Conservation (phyloP, 176 grass and related monocot species). For the Zea luxurians region DNA sequence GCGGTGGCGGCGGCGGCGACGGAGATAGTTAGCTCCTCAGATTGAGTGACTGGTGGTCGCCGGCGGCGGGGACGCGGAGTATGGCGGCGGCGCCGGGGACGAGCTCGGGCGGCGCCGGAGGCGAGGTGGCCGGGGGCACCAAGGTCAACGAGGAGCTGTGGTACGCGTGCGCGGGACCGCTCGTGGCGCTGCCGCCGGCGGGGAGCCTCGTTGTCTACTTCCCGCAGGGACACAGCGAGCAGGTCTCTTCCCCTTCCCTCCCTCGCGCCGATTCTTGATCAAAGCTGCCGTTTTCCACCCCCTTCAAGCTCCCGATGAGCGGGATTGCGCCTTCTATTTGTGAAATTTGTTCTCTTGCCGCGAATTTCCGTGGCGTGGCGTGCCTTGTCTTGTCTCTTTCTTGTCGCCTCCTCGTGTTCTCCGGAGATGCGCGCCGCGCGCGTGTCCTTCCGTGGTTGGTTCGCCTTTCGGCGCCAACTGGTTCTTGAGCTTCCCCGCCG, state of each 20-base stretch:
- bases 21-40: neutral
- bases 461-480: neutral
- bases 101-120: constrained; percentile 31
- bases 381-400: constrained; percentile 24
- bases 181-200: constrained; percentile 58
- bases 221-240: constrained; percentile 80
- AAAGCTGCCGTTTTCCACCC: constrained; percentile 17
- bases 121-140: constrained; percentile 29
- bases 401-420: constrained; percentile 28
- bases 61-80: neutral
- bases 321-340: neutral
- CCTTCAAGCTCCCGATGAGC: neutral
- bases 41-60: constrained; percentile 21
- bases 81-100: constrained; percentile 19
- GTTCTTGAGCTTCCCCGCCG: constrained; percentile 20
- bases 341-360: constrained; percentile 7
- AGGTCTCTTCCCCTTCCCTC: constrained; percentile 32
- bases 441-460: constrained; percentile 20
- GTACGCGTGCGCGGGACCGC: constrained; percentile 77
- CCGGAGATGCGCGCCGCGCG: neutral
- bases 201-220: constrained; percentile 84
- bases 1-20: neutral
- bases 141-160: constrained; percentile 78
- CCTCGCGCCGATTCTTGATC: constrained; percentile 33
- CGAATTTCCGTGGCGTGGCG: neutral